Conservation (phyloP, 2,329 filamentous ascomycete genomes). For the Dissoconium aciculare region DNA sequence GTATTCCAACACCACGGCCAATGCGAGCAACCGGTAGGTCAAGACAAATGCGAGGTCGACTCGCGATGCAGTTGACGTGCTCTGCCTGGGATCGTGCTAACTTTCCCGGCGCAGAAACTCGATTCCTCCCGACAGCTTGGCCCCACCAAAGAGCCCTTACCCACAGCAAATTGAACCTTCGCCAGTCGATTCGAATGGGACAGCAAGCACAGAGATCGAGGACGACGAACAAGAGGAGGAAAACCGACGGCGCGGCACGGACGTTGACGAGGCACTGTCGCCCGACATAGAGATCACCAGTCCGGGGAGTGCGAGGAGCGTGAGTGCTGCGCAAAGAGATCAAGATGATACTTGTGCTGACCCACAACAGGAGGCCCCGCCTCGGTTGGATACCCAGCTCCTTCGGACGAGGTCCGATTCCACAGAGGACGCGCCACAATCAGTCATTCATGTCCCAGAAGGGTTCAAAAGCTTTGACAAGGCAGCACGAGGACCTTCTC, state of each 20-base stretch:
- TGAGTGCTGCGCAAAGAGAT: conserved; percentile 19
- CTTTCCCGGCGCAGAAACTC: conserved; percentile 25
- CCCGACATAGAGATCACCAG: conserved; percentile 22
- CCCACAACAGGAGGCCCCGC: conserved; percentile 22
- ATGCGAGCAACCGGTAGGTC: conserved; percentile 25
- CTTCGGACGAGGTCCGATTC: conserved; percentile 35
- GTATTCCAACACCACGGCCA: conserved; percentile 24
- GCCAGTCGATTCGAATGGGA: conserved; percentile 73
- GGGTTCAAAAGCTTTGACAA: conserved; percentile 61
- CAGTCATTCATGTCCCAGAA: conserved; percentile 79
- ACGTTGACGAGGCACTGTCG: conserved; percentile 11
- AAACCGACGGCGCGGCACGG: conserved; percentile 18
- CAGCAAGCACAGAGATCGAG: conserved; percentile 70
- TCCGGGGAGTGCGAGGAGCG: conserved; percentile 19
- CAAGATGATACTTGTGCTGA: conserved; percentile 7
- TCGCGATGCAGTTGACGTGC: not conserved
- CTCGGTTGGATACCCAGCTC: conserved; percentile 33
- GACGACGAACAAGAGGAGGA: conserved; percentile 53
- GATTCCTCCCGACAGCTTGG: conserved; percentile 32
- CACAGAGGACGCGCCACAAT: conserved; percentile 60
- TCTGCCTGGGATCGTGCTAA: conserved; percentile 14
- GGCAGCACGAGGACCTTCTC: conserved; percentile 3
- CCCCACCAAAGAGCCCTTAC: conserved; percentile 37
- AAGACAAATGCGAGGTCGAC: conserved; percentile 1
- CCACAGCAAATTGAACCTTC: conserved; percentile 60